Evolutionary conservation across 495 filamentous ascomycete species (phyloP).

Genomic region (Aspergillus sparsus): DNA sequence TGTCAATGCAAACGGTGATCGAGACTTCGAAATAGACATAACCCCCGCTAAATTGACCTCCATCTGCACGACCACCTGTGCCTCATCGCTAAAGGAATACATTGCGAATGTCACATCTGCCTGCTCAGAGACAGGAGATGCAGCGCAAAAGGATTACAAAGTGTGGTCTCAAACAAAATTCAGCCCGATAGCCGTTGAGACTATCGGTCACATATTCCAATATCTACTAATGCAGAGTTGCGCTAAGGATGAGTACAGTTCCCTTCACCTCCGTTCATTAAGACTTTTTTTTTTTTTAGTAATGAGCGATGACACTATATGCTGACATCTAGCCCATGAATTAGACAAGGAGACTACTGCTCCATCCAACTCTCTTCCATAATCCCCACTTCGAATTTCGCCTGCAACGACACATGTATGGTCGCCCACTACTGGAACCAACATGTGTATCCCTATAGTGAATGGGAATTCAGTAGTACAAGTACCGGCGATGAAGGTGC

Average conservation of each 20-base stretch:
- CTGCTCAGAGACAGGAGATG: constrained; percentile 29
- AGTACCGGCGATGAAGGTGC: background rate
- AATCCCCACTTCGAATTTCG: constrained; percentile 3
- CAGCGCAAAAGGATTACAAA: constrained; percentile 13
- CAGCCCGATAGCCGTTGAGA: constrained; percentile 24
- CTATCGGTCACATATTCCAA: constrained; percentile 32
- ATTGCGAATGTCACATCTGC: constrained; percentile 30
- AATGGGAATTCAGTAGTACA: constrained; percentile 8
- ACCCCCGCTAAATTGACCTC: constrained; percentile 28
- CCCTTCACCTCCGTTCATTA: background rate
- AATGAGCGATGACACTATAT: too few species aligned
- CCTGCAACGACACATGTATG: constrained; percentile 10
- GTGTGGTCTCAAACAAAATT: background rate
- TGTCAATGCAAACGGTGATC: constrained; percentile 23
- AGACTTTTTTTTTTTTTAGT: too few species aligned
- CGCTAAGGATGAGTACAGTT: constrained; percentile 25
- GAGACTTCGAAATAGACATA: constrained; percentile 11
- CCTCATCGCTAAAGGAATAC: constrained; percentile 29
- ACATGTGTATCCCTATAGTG: constrained; percentile 17
- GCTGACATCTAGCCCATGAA: background rate
- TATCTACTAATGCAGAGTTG: constrained; percentile 31
- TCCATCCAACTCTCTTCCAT: constrained; percentile 2
- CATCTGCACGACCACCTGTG: constrained; percentile 33
- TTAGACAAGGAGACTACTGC: constrained; percentile 9
- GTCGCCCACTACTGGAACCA: constrained; percentile 14